A percentile compares a stretch with the other conserved stretches of the same genome.
Conservation (phyloP, 2,329 filamentous ascomycete species). For the Sporothrix pseudoabietina region DNA sequence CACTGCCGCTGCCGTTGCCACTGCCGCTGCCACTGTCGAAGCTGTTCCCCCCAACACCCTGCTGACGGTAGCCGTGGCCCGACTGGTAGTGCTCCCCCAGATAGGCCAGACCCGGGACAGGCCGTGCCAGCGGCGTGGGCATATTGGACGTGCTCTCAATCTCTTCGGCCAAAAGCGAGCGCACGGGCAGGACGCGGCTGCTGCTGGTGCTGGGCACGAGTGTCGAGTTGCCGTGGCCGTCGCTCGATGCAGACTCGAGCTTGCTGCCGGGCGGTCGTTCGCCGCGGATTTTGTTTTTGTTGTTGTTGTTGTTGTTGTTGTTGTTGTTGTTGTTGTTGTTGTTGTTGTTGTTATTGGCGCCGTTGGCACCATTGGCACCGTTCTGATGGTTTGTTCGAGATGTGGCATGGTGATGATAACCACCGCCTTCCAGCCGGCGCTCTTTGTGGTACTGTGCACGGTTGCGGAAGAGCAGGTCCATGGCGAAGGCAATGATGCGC, state of each 20-base stretch:
- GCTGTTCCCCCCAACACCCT: neutral
- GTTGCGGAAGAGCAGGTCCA: slow-evolving; percentile 55
- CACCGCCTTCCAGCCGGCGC: slow-evolving; percentile 42
- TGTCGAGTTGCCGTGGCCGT: neutral
- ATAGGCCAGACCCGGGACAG: slow-evolving; percentile 41
- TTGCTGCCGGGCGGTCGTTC: slow-evolving; percentile 12
- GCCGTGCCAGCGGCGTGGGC: slow-evolving; percentile 60
- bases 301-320: neutral
- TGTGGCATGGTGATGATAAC: neutral
- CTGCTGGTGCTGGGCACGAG: neutral
- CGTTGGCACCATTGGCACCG: neutral
- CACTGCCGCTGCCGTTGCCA: slow-evolving; percentile 28
- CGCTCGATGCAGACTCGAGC: neutral
- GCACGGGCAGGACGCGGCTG: slow-evolving; percentile 37
- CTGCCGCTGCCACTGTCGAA: neutral
- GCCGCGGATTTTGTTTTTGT: neutral
- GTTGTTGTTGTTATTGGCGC: neutral
- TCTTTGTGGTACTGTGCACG: slow-evolving; percentile 62
- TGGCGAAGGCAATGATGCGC: slow-evolving; percentile 61
- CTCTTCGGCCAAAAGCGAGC: slow-evolving; percentile 57
- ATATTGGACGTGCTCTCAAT: slow-evolving; percentile 65
- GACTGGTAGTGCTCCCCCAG: slow-evolving; percentile 2
- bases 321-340: neutral
- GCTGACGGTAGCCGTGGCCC: neutral
- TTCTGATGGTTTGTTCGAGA: neutral